These are phyloP conservation scores for slime mould (Dictyostelium discoideum) DNA, from an alignment of 78 protist genomes.

Conservation along the genomic window dicty_2.7 NC_007089.4:1327501-1328000, in stretches of 20 bases:
- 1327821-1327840: not conserved
- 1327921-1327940: not conserved
- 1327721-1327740: too few relatives aligned
- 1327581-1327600: not conserved
- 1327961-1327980: not conserved
- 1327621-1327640: not conserved
- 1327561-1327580: not conserved
- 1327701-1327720: too few relatives aligned
- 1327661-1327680: too few relatives aligned
- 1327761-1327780: not conserved
- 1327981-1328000: slow-evolving; percentile 4
- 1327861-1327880: not conserved
- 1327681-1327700: too few relatives aligned
- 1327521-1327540: too few relatives aligned
- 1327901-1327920: not conserved
- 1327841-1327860: not conserved
- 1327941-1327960: not conserved
- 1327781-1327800: slow-evolving; percentile 4
- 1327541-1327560: too few relatives aligned
- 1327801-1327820: not conserved
- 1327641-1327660: too few relatives aligned
- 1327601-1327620: not conserved
- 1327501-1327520: too few relatives aligned
- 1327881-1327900: not conserved
- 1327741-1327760: too few relatives aligned